Evolutionary conservation across 1,284 basidiomycete genomes (phyloP).

Genomic region (Rhizopogon parksii): DNA sequence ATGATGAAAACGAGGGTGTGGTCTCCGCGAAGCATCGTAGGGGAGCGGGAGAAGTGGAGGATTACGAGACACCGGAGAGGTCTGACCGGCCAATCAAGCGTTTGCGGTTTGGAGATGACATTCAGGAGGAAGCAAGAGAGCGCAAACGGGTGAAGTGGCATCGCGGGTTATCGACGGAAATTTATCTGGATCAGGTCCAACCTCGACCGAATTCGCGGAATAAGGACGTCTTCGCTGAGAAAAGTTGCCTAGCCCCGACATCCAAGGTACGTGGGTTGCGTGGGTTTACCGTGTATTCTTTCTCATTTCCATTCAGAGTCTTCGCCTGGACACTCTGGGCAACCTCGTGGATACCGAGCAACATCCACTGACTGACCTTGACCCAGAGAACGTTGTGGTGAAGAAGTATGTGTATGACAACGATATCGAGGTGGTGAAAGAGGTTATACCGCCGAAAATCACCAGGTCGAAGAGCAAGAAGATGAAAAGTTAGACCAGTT

Average conservation of each 20-base stretch:
- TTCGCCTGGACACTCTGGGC: constrained; percentile 67
- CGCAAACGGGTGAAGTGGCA: constrained; percentile 75
- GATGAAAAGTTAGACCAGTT: constrained; percentile 24
- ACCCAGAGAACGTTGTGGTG: constrained; percentile 62
- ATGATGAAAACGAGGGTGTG: constrained; percentile 28
- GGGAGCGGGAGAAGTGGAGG: constrained; percentile 77
- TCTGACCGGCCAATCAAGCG: constrained; percentile 33
- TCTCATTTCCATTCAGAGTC: constrained; percentile 35
- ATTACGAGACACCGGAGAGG: constrained; percentile 61
- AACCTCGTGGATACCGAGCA: constrained; percentile 60
- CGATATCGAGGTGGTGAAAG: constrained; percentile 43
- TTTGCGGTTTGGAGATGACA: constrained; percentile 31
- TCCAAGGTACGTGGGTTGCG: constrained; percentile 48
- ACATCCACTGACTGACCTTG: constrained; percentile 52
- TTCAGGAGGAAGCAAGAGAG: constrained; percentile 29
- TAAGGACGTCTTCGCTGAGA: constrained; percentile 37
- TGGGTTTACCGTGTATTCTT: constrained; percentile 3
- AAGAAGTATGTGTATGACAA: constrained; percentile 81
- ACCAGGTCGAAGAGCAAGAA: constrained; percentile 45
- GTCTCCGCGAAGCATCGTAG: constrained; percentile 41
- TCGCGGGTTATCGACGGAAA: constrained; percentile 53
- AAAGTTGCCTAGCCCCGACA: constrained; percentile 58
- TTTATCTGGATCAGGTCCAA: constrained; percentile 55
- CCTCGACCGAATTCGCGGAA: constrained; percentile 35
- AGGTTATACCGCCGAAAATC: constrained; percentile 36